Evolutionary conservation across 2,329 filamentous ascomycete species (phyloP), one percentile per base, ranked within the genome.

Genomic region (Exophiala dermatitidis): DNA sequence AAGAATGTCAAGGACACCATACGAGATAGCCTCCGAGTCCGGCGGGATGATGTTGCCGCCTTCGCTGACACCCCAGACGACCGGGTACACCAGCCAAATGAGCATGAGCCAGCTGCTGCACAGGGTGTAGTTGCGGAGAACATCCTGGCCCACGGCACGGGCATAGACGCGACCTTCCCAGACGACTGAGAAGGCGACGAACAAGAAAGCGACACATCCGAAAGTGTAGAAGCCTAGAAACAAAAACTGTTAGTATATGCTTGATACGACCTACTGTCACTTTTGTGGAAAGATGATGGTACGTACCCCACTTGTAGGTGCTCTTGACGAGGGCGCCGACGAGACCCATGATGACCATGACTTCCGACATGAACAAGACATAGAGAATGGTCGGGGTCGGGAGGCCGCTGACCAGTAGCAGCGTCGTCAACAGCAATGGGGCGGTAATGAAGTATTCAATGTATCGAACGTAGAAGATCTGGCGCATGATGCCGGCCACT

Each of bases 281-380:
- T 43, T 6, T 12, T 43, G 19, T 28, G 19, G 10, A 43, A 19
- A 26, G 7, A n/a, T 33, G 82, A 81, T 80, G 86, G 65, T 53
- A 53, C 43, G 3, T 59, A 59, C 57, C 50, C 46, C 42, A 59
- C 64, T 86, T 87, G 72, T 86, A 87, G 2, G 69, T 71, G 5
- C 77, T 79, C 10, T 68, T 65, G 2, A 84, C 80, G 1, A 86
- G 75, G 2, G 84, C 82, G 30, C 84, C 84, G 12, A 86, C 74
- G 4, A 86, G 75, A 28, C 81, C 82, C 26, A 78, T 79, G n/a
- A 85, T 70, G 45, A 87, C 77, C 82, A 86, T 85, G 62, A 86
- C 72, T 62, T 79, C 72, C 58, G 85, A 81, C 2, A 84, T 73
- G 3, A 86, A 70, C 5, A 86, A 71, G 1, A 80, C 77, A 63